Conservation (phyloP, 176 grass and related monocot species). For the Eleusine indica region DNA sequence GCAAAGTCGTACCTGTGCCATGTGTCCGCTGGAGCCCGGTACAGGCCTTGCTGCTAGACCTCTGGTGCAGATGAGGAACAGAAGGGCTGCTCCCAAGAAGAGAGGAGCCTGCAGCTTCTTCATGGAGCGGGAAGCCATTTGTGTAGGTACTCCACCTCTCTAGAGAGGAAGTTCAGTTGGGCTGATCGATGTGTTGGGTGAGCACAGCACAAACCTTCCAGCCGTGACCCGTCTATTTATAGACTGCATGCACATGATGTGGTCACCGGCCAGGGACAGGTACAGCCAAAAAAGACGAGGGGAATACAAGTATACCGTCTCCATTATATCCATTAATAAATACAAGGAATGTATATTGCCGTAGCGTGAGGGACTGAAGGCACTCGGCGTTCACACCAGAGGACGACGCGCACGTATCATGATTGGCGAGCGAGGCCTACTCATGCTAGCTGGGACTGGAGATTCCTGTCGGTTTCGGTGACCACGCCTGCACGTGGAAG, state of each 20-base stretch:
- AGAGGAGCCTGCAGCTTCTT: constrained; percentile 12
- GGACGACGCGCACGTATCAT: not conserved
- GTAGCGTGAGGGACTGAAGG: not conserved
- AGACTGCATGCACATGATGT: not conserved
- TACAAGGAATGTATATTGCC: not conserved
- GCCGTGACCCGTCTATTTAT: constrained; percentile 27
- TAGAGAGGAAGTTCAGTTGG: not conserved
- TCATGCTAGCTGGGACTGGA: not conserved
- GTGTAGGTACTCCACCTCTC: not conserved
- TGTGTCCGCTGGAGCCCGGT: constrained; percentile 31
- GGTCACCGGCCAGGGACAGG: not conserved
- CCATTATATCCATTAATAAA: not conserved
- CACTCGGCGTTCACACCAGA: not conserved
- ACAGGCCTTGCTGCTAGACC: constrained; percentile 35
- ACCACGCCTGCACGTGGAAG: not conserved
- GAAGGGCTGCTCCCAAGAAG: constrained; percentile 41
- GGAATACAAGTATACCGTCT: not conserved
- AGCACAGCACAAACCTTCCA: not conserved
- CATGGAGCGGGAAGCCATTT: constrained; percentile 43
- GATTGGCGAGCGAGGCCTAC: not conserved
- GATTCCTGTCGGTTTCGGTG: constrained; percentile 2
- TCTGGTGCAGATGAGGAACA: constrained; percentile 42
- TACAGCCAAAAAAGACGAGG: not conserved
- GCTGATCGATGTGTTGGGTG: constrained; percentile 10
- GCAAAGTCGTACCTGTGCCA: constrained; percentile 36